phyloP scores from a whole-genome alignment of 1,284 basidiomycete genomes.

The Amylostereum chailletii region DNA sequence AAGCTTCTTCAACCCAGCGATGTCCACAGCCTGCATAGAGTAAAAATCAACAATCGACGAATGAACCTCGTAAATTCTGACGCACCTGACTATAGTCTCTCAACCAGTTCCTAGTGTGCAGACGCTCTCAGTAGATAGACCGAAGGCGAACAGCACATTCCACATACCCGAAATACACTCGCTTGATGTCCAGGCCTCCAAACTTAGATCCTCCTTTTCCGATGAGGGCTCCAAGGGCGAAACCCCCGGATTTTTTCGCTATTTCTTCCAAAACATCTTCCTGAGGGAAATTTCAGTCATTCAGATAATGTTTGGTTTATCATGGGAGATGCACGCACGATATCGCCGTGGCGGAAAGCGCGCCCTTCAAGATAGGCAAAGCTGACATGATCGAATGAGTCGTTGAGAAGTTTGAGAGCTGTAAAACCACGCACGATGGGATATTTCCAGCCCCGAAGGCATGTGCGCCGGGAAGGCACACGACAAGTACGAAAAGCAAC shows the following conservation, averaged over 20 bases:
- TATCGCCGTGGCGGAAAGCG: slow-evolving; percentile 82
- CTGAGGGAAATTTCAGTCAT: slow-evolving; percentile 22
- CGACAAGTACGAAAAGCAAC: slow-evolving; percentile 42
- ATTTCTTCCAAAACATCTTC: slow-evolving; percentile 63
- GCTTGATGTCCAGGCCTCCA: slow-evolving; percentile 62
- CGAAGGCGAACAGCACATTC: not conserved
- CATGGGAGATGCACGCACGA: slow-evolving; percentile 37
- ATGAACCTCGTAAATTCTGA: not conserved
- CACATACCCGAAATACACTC: slow-evolving; percentile 68
- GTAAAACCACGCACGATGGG: slow-evolving; percentile 42
- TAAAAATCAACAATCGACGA: not conserved
- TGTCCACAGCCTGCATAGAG: slow-evolving; percentile 66
- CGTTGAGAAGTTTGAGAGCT: slow-evolving; percentile 6
- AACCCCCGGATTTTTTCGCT: slow-evolving; percentile 52
- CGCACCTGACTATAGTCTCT: slow-evolving; percentile 72
- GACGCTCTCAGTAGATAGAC: not conserved
- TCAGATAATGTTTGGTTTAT: not conserved
- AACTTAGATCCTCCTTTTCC: slow-evolving; percentile 64
- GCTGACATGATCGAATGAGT: slow-evolving; percentile 21
- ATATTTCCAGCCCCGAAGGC: slow-evolving; percentile 76
- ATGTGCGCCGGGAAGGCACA: slow-evolving; percentile 55
- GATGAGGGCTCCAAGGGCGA: slow-evolving; percentile 53
- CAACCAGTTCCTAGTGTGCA: slow-evolving; percentile 56
- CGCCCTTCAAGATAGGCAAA: slow-evolving; percentile 70
- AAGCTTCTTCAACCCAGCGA: slow-evolving; percentile 71